Percentiles rank a stretch among this genome's conserved stretches.
Conservation (phyloP, 345 rosid species). For the Dipteronia dyeriana region DNA sequence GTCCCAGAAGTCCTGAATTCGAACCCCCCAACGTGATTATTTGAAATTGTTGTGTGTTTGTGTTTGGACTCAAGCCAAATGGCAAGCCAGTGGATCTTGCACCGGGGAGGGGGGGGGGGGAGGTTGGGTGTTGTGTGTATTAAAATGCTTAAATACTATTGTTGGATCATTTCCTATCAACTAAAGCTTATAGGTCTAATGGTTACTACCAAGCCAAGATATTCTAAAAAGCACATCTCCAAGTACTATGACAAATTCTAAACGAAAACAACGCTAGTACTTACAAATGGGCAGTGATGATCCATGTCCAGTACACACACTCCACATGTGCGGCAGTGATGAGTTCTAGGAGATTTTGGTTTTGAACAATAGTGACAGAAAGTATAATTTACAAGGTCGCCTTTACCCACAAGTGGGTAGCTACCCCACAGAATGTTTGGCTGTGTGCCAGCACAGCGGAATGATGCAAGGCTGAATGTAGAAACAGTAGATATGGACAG, state of each 20-base stretch:
- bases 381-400: constrained; percentile 72
- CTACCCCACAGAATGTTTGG: constrained; percentile 70
- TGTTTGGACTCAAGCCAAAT: no score
- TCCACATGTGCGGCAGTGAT: constrained; percentile 94
- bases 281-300: constrained; percentile 98
- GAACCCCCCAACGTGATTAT: no score
- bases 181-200: no score
- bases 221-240: not conserved
- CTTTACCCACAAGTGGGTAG: constrained; percentile 77
- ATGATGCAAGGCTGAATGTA: constrained; percentile 68
- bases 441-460: constrained; percentile 68
- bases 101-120: no score
- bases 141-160: no score
- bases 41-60: no score
- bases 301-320: constrained; percentile 92
- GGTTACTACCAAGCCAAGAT: not conserved
- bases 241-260: not conserved
- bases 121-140: no score
- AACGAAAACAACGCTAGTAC: constrained; percentile 22
- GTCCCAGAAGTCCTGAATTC: no score
- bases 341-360: constrained; percentile 87
- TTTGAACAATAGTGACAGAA: constrained; percentile 70
- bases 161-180: no score
- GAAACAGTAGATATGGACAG: constrained; percentile 59
- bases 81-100: no score